Percentiles rank a stretch among this genome's conserved stretches.
These are phyloP conservation scores for Lipomyces starkeyi DNA, from an alignment of 805 yeast genomes.

Conservation along the genomic window DNA sequence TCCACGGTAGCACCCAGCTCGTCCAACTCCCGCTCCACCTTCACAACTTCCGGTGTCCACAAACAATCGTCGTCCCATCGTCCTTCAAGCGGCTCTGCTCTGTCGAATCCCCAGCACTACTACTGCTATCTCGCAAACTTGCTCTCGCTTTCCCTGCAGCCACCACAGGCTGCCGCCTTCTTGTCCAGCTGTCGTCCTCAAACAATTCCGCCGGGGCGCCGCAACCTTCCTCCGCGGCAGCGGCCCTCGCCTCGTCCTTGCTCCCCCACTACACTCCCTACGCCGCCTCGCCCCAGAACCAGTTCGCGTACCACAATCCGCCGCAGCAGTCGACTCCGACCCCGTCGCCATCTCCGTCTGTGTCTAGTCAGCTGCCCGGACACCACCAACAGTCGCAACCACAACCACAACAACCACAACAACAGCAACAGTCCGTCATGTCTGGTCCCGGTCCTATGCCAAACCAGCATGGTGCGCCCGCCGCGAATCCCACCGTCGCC, in stretches of 20 bases:
- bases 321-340: not conserved
- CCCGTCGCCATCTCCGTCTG: not conserved
- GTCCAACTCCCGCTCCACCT: not conserved
- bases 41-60: not conserved
- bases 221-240: slow-evolving; percentile 3
- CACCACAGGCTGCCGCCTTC: not conserved
- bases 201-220: slow-evolving; percentile 7
- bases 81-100: too few relatives aligned
- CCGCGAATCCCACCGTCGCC: not conserved
- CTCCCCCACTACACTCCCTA: slow-evolving; percentile 5
- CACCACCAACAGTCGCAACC: not conserved
- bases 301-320: slow-evolving; percentile 3
- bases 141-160: not conserved
- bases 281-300: not conserved
- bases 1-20: not conserved
- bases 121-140: too few relatives aligned
- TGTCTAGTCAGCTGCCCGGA: not conserved
- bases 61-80: not conserved
- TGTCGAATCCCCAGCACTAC: too few relatives aligned
- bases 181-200: slow-evolving; percentile 7
- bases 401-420: slow-evolving; percentile 5
- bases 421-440: slow-evolving; percentile 5
- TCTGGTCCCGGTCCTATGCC: not conserved
- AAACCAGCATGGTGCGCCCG: not conserved
- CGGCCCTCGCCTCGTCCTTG: slow-evolving; percentile 9